phyloP scores from a whole-genome alignment of 2,329 filamentous ascomycete species.

The Hymenoscyphus fraxineus region DNA sequence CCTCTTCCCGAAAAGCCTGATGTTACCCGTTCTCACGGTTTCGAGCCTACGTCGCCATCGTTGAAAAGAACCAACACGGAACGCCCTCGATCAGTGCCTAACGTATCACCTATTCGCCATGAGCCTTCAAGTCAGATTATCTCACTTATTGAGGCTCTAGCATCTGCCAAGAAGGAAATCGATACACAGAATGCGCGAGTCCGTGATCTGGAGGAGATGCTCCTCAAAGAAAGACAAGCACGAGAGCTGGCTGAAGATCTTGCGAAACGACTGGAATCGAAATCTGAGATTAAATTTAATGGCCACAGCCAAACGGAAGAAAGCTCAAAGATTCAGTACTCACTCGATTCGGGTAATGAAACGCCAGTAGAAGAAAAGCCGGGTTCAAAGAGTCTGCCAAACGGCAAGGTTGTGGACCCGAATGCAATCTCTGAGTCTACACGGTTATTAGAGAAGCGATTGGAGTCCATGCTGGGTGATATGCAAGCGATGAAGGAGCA shows the following conservation, averaged over 20 bases:
- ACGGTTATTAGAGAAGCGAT: constrained; percentile 27
- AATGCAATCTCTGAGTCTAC: constrained; percentile 76
- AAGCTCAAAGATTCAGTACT: constrained; percentile 43
- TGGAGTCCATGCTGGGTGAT: constrained; percentile 31
- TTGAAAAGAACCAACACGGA: constrained; percentile 76
- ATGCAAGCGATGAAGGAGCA: constrained; percentile 30
- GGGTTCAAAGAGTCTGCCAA: constrained; percentile 4
- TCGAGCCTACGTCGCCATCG: constrained; percentile 51
- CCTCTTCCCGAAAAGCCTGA: constrained; percentile 92
- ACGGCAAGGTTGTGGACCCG: constrained; percentile 60
- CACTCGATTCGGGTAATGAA: constrained; percentile 44
- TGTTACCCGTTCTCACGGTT: constrained; percentile 46
- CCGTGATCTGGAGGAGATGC: constrained; percentile 73
- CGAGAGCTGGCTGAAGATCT: constrained; percentile 81
- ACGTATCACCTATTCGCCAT: constrained; percentile 42
- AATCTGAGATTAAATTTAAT: constrained; percentile 42
- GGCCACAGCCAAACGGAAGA: constrained; percentile 30
- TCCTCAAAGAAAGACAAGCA: constrained; percentile 76
- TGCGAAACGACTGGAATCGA: constrained; percentile 65
- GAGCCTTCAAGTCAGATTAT: constrained; percentile 71
- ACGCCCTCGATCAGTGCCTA: constrained; percentile 57
- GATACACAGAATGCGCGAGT: constrained; percentile 78
- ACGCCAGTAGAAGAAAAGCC: constrained; percentile 18
- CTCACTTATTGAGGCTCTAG: constrained; percentile 79
- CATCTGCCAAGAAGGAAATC: constrained; percentile 79